Base-by-base conservation (phyloP, 2,329 filamentous ascomycete genomes). In the Fusarium multiceps region DNA sequence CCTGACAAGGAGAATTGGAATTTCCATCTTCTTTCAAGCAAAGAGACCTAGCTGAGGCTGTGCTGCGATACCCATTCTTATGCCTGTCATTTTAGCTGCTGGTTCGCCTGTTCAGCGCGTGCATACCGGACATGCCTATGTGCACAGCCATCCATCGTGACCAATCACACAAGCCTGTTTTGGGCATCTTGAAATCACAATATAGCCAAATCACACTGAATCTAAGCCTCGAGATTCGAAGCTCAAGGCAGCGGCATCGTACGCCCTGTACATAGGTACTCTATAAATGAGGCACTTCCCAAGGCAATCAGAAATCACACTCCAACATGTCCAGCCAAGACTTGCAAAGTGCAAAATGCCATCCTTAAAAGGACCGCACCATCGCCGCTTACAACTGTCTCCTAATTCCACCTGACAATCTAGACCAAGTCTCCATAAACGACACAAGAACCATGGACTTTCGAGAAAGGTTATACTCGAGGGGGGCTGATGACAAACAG, bases 271-370 rank as follows among this genome's bases (percentile, higher is more conserved):
- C 34, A 37, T n/a, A 37, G 34, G 34, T 37, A 34, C 43, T 42
- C 46, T 59, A 67, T 71, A 54, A 67, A 68, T 63, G 51, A 71
- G 68, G 63, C 68, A 40, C 51, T 57, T 49, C 49, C 47, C 58
- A 48, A 59, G 67, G 67, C 67, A 55, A 64, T 58, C 47, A 45
- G 45, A 41, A 54, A 53, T 59, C 63, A 61, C 46, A 32, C 18
- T 47, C 23, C 42, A 40, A 27, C 30, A 41, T 41, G 42, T 53
- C n/a, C 37, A 21, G 49, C 49, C 20, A 41, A 59, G 42, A 48
- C 28, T 27, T 32, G 18, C 25, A 53, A 66, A 66, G 62, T 66
- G 63, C 63, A 66, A 47, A 48, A 71, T 68, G 45, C 30, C 25
- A 49, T 30, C 23, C 50, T 42, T 64, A 64, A 68, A 70, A 68